Conservation (phyloP, 176 grass and related monocot species). For the Zizania latifolia region DNA sequence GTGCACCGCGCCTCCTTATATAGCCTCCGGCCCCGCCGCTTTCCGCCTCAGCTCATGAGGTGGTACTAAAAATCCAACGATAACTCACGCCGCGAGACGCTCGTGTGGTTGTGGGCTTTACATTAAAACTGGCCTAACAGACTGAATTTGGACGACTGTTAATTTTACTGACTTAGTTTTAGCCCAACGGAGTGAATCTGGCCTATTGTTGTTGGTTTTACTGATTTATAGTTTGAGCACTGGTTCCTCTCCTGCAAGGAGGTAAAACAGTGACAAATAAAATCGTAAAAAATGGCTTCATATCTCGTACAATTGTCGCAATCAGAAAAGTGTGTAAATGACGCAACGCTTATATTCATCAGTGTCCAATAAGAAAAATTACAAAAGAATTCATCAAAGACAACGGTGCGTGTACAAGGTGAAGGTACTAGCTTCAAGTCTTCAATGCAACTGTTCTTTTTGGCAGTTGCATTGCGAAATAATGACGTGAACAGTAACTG, state of each 20-base stretch:
- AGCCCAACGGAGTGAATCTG: not conserved
- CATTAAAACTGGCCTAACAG: not conserved
- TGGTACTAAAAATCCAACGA: conserved; percentile 20
- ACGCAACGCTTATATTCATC: no score
- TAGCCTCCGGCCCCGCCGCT: accelerated
- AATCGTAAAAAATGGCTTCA: not conserved
- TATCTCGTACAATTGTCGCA: not conserved
- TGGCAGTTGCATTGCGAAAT: not conserved
- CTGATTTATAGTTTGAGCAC: not conserved
- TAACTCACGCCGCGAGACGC: not conserved
- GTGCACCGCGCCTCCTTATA: accelerated
- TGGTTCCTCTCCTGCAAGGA: not conserved
- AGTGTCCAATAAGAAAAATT: not conserved
- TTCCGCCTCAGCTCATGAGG: not conserved
- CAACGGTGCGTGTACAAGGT: not conserved
- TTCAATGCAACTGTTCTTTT: not conserved
- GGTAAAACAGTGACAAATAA: not conserved
- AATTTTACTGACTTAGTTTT: not conserved
- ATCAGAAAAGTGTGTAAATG: not conserved
- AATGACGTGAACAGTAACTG: not conserved
- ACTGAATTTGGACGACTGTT: not conserved
- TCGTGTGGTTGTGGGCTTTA: not conserved
- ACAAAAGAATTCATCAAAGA: not conserved
- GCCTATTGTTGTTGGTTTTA: no score
- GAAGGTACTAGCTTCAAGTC: not conserved